phyloP scores from a whole-genome alignment of 2,329 filamentous ascomycete genomes.

The Exophiala calicioides region DNA sequence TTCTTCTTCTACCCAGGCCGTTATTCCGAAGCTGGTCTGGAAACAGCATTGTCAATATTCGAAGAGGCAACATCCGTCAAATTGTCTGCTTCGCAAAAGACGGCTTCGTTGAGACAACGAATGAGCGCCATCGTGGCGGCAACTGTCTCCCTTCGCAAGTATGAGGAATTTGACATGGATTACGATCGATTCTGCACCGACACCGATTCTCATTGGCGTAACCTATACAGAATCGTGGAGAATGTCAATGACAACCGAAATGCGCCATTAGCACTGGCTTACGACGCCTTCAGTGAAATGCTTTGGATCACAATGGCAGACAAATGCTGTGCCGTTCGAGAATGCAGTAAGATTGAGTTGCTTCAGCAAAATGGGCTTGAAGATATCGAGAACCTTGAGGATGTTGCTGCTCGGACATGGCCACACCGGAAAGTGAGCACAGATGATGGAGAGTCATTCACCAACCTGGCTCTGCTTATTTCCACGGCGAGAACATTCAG shows the following conservation, averaged over 20 bases:
- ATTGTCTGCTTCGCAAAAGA: conserved; percentile 36
- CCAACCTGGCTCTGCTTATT: conserved; percentile 63
- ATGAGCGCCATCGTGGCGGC: conserved; percentile 23
- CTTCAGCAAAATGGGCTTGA: conserved; percentile 67
- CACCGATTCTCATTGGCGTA: conserved; percentile 81
- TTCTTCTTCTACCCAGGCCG: conserved; percentile 80
- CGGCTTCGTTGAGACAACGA: conserved; percentile 41
- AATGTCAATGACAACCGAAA: conserved; percentile 84
- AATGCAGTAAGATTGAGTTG: conserved; percentile 75
- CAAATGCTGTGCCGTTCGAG: conserved; percentile 73
- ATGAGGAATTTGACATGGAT: conserved; percentile 72
- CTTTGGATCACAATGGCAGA: conserved; percentile 86
- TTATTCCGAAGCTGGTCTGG: conserved; percentile 76
- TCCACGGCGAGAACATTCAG: conserved; percentile 70
- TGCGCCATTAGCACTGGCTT: conserved; percentile 75
- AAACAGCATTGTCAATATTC: conserved; percentile 81
- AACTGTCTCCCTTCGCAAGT: conserved; percentile 66
- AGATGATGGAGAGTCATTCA: conserved; percentile 53
- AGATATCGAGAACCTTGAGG: conserved; percentile 39
- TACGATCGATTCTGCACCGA: conserved; percentile 73
- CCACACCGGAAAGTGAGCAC: conserved; percentile 44
- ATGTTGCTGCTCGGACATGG: conserved; percentile 39
- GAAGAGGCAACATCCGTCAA: conserved; percentile 58
- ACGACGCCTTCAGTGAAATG: conserved; percentile 69
- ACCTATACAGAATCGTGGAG: conserved; percentile 80